Conservation (phyloP, 768 basidiomycete species). For the Rhizopogon rudus region DNA sequence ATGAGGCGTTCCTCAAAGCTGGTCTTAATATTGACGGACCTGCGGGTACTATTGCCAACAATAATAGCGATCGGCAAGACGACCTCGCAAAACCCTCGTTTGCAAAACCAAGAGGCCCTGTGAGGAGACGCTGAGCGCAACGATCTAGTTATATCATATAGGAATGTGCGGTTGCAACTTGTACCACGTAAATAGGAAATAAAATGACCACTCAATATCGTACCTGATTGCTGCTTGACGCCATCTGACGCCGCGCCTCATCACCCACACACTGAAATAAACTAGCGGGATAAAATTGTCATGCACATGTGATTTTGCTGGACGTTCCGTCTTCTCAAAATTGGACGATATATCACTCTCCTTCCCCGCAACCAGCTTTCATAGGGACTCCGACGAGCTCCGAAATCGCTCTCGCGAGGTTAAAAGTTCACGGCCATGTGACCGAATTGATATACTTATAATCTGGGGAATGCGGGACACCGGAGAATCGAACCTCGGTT, state of each 20-base stretch:
- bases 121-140: conserved; percentile 38
- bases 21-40: conserved; percentile 42
- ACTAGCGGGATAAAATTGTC: too few relatives aligned
- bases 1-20: conserved; percentile 53
- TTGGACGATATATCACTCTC: too few relatives aligned
- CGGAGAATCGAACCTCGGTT: too few relatives aligned
- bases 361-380: background rate
- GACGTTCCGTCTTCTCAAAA: too few relatives aligned
- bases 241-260: too few relatives aligned
- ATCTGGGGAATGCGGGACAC: background rate
- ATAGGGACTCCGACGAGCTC: conserved; percentile 19
- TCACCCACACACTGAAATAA: too few relatives aligned
- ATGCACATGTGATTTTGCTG: too few relatives aligned
- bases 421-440: conserved; percentile 3
- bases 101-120: conserved; percentile 67
- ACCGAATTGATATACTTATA: conserved; percentile 1
- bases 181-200: too few relatives aligned
- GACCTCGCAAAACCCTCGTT: conserved; percentile 41
- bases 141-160: background rate
- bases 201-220: too few relatives aligned
- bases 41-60: conserved; percentile 1
- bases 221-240: too few relatives aligned
- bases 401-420: conserved; percentile 3
- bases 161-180: too few relatives aligned
- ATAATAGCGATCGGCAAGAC: conserved; percentile 12